Evolutionary conservation across 2,329 filamentous ascomycete species (phyloP), one percentile per base, ranked within the genome.

Genomic region (Lachnellula cervina): DNA sequence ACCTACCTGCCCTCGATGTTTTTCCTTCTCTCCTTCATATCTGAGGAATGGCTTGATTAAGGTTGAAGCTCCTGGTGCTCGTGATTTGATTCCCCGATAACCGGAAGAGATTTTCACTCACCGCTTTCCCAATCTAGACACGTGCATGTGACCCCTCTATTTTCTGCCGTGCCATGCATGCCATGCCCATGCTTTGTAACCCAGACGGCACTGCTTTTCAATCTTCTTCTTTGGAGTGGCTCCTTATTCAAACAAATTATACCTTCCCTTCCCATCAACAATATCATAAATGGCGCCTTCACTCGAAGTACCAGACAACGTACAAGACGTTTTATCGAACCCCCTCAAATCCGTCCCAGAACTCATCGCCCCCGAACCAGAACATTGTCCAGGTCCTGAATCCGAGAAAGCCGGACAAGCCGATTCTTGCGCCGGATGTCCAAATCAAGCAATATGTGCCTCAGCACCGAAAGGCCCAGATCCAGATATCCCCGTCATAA

Each of bases 401-500:
- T 90, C 88, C 14, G 79, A 90, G 62, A 75, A 82, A 63, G 85
- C 85, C 54, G 85, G 85, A 59, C 79, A 78, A 57, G 82, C 83
- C 51, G 92, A 96, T 73, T 91, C 90, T 44, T 99, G 94, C 76
- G 90, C 87, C 48, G 92, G 92, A 52, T 99, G 94, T 69, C 94
- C 94, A 1, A 99, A 99, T 76, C 92, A 99, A 76, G 78, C 84
- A 48, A 96, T 99, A 66, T 99, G 94, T 77, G 92, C 93, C 17
- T 89, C 92, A 11, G 89, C 92, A 1, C 92, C 93, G 21, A 97
- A 97, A 73, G 94, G 93, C 0, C 93, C 94, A 2, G 94, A 99
- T 70, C 93, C 93, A 0, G 94, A 99, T 71, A 89, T 97, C 46
- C 86, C 91, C 3, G 72, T 94, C 63, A 97, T 99, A 66, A 88